Base-by-base conservation (phyloP, 371 early-diverging fungal species). In the Paramicrosporidium saccamoebae region DNA sequence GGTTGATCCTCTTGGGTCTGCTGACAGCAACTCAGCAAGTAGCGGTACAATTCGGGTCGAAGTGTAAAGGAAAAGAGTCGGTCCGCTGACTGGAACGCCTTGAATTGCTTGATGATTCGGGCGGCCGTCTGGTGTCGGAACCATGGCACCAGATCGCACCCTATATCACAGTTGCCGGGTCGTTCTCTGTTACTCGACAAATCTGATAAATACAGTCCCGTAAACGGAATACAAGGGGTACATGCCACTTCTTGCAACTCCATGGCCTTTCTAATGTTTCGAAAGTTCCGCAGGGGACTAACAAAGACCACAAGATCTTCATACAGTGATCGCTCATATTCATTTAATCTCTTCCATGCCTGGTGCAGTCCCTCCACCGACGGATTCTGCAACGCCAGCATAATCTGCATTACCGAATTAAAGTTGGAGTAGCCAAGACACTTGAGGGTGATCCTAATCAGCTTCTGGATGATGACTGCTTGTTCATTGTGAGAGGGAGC, bases 361-460 rank as follows among this genome's bases (percentile, higher is more conserved):
- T 44, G 48, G 12, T 29, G 35, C 10, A 64, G 33, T 7, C 65
- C 44, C 5, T 51, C 52, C 0, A 64, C 58, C 0, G 52, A 42
- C 8, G 55, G 50, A 2, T 50, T 48, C 21, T 62, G 61, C 10
- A 64, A 28, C 1, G 58, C 63, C 11, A 62, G 38, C 14, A 59
- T 38, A 14, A 64, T 43, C 27, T 58, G 60, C 1, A 55, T 46
- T 9, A 60, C 21, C 0, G 63, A 54, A 1, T 59, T 44, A 29
- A 58, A 64, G 26, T 64, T 64, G 33, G 50, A 49, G 32, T 52
- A 50, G 9, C 42, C 26, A 19, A 50, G 50, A 22, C 61, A 64
- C 36, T 55, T 58, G 55, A 55, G 53, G 2, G 65, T 67, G 10
- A 69, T 36, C 13, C 61, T 52, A 25, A 69, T 69, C 17, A 62